Percentiles rank a stretch among this genome's conserved stretches.
phyloP scores from a whole-genome alignment of 192 early-diverging fungal species.

The Backusella australiensis region DNA sequence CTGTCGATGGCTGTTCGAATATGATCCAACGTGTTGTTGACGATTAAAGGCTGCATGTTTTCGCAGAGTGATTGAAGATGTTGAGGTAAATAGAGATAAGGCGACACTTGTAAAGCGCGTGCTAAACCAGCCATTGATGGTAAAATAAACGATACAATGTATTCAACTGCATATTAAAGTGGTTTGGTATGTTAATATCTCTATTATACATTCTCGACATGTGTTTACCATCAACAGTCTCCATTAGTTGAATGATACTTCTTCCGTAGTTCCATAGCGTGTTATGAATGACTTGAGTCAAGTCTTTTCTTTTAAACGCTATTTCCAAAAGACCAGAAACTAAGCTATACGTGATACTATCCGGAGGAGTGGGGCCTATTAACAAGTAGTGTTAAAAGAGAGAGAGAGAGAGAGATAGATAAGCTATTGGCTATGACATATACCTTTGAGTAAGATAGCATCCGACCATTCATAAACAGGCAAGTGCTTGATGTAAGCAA shows the following conservation, averaged over 20 bases:
- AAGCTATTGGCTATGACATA: no score
- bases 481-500: constrained; percentile 29
- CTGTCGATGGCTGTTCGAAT: constrained; percentile 37
- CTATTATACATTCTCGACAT: neutral
- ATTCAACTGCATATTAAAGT: constrained; percentile 17
- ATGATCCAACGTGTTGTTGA: constrained; percentile 40
- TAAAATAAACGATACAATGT: constrained; percentile 48
- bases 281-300: constrained; percentile 31
- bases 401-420: neutral
- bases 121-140: constrained; percentile 56
- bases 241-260: constrained; percentile 15
- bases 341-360: constrained; percentile 40
- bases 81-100: constrained; percentile 40
- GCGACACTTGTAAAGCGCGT: constrained; percentile 47
- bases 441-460: constrained; percentile 28
- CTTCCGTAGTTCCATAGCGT: constrained; percentile 47
- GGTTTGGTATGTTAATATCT: neutral
- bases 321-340: constrained; percentile 38
- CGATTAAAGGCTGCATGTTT: constrained; percentile 42
- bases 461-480: constrained; percentile 30
- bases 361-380: constrained; percentile 21
- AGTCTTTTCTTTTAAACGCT: constrained; percentile 28
- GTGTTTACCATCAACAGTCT: neutral
- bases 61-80: constrained; percentile 45
- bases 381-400: neutral